Conservation (phyloP, 805 yeast genomes). For the Metschnikowia peoriensis region DNA sequence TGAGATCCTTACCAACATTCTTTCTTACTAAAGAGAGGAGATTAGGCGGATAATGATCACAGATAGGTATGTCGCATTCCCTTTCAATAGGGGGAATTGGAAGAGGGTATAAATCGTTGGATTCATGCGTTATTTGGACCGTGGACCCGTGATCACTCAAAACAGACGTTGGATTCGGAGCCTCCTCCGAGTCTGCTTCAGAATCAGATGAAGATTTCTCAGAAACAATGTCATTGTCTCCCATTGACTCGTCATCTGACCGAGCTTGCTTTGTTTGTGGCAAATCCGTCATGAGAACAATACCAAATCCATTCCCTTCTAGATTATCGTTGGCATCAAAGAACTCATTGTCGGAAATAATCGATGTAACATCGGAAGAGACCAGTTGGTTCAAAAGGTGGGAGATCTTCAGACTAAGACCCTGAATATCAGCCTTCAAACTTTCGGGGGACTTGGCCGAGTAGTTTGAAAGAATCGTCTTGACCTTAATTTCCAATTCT, state of each 20-base stretch:
- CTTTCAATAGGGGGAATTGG: constrained; percentile 51
- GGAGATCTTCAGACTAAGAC: not conserved
- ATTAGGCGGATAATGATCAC: constrained; percentile 75
- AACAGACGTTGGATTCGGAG: constrained; percentile 8
- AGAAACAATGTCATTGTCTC: constrained; percentile 22
- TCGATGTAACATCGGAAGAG: constrained; percentile 26
- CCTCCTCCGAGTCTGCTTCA: constrained; percentile 15
- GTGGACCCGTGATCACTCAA: not conserved
- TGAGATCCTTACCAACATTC: constrained; percentile 88
- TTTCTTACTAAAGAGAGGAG: constrained; percentile 76
- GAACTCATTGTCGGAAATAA: constrained; percentile 33
- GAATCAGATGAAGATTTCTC: constrained; percentile 19
- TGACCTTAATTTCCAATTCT: constrained; percentile 7
- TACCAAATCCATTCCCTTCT: constrained; percentile 45
- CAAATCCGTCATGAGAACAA: constrained; percentile 45
- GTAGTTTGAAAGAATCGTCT: not conserved
- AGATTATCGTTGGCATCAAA: constrained; percentile 67
- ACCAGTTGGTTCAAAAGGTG: constrained; percentile 4
- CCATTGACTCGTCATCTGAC: constrained; percentile 17
- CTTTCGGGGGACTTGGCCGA: not conserved
- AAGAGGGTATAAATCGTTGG: constrained; percentile 61
- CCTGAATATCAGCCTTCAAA: constrained; percentile 1
- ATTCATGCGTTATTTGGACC: constrained; percentile 7
- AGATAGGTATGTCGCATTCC: constrained; percentile 55
- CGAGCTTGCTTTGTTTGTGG: constrained; percentile 7